Evolutionary conservation across 1,284 basidiomycete genomes (phyloP).

Genomic region (Ustilago trichophora): DNA sequence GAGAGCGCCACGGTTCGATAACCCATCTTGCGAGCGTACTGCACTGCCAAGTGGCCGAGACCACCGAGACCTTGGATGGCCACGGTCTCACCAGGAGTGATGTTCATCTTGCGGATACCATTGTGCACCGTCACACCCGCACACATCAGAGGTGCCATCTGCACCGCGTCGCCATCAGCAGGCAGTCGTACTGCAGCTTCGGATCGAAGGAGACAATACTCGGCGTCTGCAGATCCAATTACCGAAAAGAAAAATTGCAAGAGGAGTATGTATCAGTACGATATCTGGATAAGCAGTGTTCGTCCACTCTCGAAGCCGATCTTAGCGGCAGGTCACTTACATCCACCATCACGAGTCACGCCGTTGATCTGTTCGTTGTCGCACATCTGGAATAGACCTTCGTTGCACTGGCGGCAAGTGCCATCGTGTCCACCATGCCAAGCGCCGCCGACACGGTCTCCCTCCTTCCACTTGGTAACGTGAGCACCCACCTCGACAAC

Average conservation of each 20-base stretch:
- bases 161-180: conserved; percentile 66
- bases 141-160: conserved; percentile 68
- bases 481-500: conserved; percentile 54
- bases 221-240: conserved; percentile 52
- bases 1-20: conserved; percentile 67
- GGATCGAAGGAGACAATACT: conserved; percentile 55
- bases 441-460: conserved; percentile 62
- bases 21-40: conserved; percentile 66
- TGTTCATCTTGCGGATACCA: conserved; percentile 66
- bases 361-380: conserved; percentile 52
- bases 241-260: too few relatives aligned
- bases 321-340: too few relatives aligned
- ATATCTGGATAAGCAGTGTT: too few relatives aligned
- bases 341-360: conserved; percentile 55
- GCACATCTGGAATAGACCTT: conserved; percentile 57
- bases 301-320: too few relatives aligned
- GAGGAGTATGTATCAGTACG: too few relatives aligned
- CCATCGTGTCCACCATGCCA: conserved; percentile 62
- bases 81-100: conserved; percentile 64
- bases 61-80: conserved; percentile 68
- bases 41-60: conserved; percentile 67
- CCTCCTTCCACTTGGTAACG: conserved; percentile 53
- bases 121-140: conserved; percentile 67
- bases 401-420: conserved; percentile 59
- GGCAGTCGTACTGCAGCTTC: conserved; percentile 64